Base-by-base conservation (phyloP, 768 basidiomycete genomes). In the Hortiboletus campestris region DNA sequence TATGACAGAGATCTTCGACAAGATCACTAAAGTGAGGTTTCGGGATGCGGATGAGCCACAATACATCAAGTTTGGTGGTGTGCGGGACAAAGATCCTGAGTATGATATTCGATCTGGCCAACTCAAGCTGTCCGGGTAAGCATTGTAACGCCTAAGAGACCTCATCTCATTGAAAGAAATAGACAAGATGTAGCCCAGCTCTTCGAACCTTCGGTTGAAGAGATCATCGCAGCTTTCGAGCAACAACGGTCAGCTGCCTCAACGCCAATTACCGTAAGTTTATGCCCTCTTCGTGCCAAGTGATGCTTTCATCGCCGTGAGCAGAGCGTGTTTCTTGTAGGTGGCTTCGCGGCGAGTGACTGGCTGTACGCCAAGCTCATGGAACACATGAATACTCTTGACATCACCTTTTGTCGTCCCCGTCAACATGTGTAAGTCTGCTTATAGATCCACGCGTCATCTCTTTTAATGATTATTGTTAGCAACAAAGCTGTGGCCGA, bases 51-150 rank as follows among this genome's bases (percentile, higher is more conserved):
- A 64, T 11, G 71, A 74, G 16, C 66, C 74, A 0, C 72, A 69
- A n/a, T 78, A 71, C 56, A 70, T 67, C 45, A 76, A 63, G 38
- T 75, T 79, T 32, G 76, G 78, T 17, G 64, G 60, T 1, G 54
- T 64, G 25, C 60, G 70, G 6, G 72, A 73, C 59, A 71, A 64
- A 38, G 76, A 78, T 46, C 64, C 63, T 0, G 58, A 67, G 39
- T 65, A 68, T 43, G 71, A 71, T 10, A 74, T 78, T 28, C 63
- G 67, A 16, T 65, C 66, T 16, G 76, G 76, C 1, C 70, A 73
- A 45, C 61, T 77, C n/a, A 70, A 66, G 35, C 44, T 78, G 6
- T 48, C 67, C 9, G 74, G 74, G 74, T 74, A 35, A 13, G 72
- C 19, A 42, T 35, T 5, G 56, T 78, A 11, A 67, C 67, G 19